phyloP scores from a whole-genome alignment of 2,329 filamentous ascomycete species.

The Fusarium compactum region DNA sequence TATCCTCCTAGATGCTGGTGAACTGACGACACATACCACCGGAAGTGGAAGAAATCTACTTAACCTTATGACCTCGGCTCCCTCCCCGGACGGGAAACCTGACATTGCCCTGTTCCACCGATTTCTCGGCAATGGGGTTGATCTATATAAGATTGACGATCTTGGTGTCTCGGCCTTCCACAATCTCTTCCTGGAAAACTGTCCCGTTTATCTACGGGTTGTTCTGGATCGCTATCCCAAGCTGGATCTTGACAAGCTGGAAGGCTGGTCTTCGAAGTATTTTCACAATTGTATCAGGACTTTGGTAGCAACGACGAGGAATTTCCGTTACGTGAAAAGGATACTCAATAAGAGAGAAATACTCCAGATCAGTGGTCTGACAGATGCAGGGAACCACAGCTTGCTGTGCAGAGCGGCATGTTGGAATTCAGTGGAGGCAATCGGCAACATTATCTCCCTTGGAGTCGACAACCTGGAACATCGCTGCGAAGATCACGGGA shows the following conservation, averaged over 20 bases:
- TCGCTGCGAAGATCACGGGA: neutral
- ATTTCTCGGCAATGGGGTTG: neutral
- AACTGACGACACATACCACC: rapidly evolving
- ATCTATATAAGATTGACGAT: neutral
- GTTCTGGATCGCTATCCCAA: rapidly evolving
- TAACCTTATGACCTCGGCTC: neutral
- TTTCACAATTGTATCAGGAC: neutral
- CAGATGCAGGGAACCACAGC: neutral
- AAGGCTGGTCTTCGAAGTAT: neutral
- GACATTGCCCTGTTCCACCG: neutral
- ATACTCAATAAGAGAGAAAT: neutral
- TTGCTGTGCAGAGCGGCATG: neutral
- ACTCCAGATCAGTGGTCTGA: neutral
- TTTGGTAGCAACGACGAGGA: rapidly evolving
- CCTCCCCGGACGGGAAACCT: rapidly evolving
- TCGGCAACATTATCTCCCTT: neutral
- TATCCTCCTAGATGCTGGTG: rapidly evolving
- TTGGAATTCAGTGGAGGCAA: neutral
- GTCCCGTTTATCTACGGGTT: neutral
- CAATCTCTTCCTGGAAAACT: neutral
- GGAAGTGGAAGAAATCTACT: rapidly evolving
- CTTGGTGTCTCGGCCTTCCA: neutral
- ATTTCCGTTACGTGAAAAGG: neutral
- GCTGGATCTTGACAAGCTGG: neutral
- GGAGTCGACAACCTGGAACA: neutral